Evolutionary conservation across 371 early-diverging fungal species (phyloP), one percentile per base, ranked within the genome.

Genomic region (Mortierella sp.): DNA sequence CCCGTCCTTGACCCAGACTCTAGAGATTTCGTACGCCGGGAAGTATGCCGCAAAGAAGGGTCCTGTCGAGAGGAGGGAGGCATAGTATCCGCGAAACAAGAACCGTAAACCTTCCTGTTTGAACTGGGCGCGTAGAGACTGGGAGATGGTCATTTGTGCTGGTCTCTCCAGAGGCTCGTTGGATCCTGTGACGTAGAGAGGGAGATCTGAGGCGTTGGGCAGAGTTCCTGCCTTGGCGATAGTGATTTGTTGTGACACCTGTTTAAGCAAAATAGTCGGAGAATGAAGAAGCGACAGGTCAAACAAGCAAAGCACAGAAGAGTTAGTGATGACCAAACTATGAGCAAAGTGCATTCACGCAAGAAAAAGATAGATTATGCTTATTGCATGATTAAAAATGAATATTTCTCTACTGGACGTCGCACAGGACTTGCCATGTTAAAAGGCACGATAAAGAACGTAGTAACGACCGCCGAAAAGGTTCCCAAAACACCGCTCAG

Each of bases 21-120:
- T 44, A 5, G 81, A 75, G 35, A 81, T 70, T 43, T 87, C 87
- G 54, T 83, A 83, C 4, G 81, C 78, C 6, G 87, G 81, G 72
- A 81, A 87, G 60, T 87, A 87, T 2, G 63, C 81, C 4, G 87
- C 87, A 71, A 82, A 87, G 76, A 80, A 87, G 10, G 87, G 87
- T 16, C 58, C 77, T 0, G 82, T 79, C 0, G 87, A 70, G 2
- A 83, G 68, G 32, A 87, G 79, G 1, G 87, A 81, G 0, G 84
- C 87, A 56, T 38, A 74, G 51, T 87, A 87, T 12, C 83, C 87
- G 11, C 84, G 78, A 51, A 87, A 83, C 6, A 87, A 51, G 44
- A 87, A 87, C 44, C 81, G 76, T 24, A 80, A 24, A 1, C 87
- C 87, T 27, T 87, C 87, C 55, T 87, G 81, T 43, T 48, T 73